These are phyloP conservation scores for Pinus albicaulis DNA, from an alignment of 75 land plant genomes.

Conservation along the genomic window DNA sequence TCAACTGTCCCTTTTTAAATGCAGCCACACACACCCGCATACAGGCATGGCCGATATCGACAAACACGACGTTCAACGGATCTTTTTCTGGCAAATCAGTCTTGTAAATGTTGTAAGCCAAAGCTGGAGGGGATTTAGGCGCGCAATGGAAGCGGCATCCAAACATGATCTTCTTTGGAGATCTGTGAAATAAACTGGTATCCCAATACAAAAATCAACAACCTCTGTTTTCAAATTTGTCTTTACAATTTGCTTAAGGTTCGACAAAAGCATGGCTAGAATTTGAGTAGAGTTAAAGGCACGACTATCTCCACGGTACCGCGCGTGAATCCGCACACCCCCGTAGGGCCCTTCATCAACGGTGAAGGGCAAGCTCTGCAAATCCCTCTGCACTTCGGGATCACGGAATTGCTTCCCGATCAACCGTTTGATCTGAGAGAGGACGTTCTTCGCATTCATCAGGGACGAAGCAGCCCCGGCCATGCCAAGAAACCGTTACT, in stretches of 20 bases:
- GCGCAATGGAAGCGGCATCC: constrained; percentile 54
- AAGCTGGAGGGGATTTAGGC: constrained; percentile 41
- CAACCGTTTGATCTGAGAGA: constrained; percentile 76
- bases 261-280: constrained; percentile 43
- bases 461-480: constrained; percentile 65
- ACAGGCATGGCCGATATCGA: constrained; percentile 59
- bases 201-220: constrained; percentile 59
- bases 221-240: constrained; percentile 43
- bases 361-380: constrained; percentile 34
- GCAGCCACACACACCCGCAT: constrained; percentile 62
- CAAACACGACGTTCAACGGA: constrained; percentile 53
- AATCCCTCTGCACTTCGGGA: constrained; percentile 54
- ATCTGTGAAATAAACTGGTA: constrained; percentile 51
- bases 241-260: constrained; percentile 50
- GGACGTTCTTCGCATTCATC: constrained; percentile 73
- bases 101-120: constrained; percentile 61
- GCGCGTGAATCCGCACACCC: constrained; percentile 24
- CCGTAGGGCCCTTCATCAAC: constrained; percentile 55
- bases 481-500: constrained; percentile 85
- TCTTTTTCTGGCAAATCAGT: constrained; percentile 66
- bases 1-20: constrained; percentile 55
- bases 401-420: constrained; percentile 66
- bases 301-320: constrained; percentile 32
- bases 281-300: constrained; percentile 45
- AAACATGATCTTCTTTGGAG: constrained; percentile 46